Percentiles rank a stretch among this genome's conserved stretches.
Evolutionary conservation across 352 stramenopile species (phyloP).

Genomic region (Phytopythium oedochilum): DNA sequence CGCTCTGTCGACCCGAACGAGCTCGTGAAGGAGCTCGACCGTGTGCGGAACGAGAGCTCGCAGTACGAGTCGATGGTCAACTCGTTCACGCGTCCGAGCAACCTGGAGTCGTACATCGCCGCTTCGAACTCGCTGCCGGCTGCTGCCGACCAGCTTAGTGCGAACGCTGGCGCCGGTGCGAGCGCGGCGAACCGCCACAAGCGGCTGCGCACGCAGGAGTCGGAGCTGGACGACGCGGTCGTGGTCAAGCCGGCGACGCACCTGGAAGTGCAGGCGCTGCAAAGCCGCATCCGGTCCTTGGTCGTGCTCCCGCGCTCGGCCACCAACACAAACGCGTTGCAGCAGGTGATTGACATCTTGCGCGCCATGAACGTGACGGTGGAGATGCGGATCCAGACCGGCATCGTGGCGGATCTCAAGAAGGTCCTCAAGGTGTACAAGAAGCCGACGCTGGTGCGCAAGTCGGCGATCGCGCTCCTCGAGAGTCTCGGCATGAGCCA

Average conservation of each 20-base stretch:
- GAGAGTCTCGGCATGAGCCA: slow-evolving; percentile 66
- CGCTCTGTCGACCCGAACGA: slow-evolving; percentile 69
- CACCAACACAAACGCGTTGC: slow-evolving; percentile 57
- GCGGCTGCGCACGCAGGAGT: slow-evolving; percentile 52
- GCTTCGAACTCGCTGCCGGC: slow-evolving; percentile 48
- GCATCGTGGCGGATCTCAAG: slow-evolving; percentile 70
- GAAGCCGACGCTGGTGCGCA: slow-evolving; percentile 77
- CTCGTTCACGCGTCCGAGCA: slow-evolving; percentile 53
- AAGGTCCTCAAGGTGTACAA: slow-evolving; percentile 72
- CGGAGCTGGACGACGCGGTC: slow-evolving; percentile 55
- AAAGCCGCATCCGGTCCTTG: slow-evolving; percentile 64
- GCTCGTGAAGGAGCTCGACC: slow-evolving; percentile 74
- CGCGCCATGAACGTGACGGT: slow-evolving; percentile 65
- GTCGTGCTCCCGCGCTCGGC: slow-evolving; percentile 49
- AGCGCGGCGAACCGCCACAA: slow-evolving; percentile 27
- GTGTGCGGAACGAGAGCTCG: slow-evolving; percentile 57
- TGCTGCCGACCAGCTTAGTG: slow-evolving; percentile 28
- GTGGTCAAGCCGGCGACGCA: slow-evolving; percentile 64
- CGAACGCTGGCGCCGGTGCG: not conserved
- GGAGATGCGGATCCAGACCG: slow-evolving; percentile 69
- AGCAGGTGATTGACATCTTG: slow-evolving; percentile 80
- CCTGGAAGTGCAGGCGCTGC: slow-evolving; percentile 58
- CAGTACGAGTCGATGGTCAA: slow-evolving; percentile 61
- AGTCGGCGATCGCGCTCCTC: slow-evolving; percentile 63
- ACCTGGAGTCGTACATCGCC: slow-evolving; percentile 52